Evolutionary conservation across 129 eudicot species (phyloP), one percentile per base, ranked within the genome.

Genomic region (Centaurea solstitialis): DNA sequence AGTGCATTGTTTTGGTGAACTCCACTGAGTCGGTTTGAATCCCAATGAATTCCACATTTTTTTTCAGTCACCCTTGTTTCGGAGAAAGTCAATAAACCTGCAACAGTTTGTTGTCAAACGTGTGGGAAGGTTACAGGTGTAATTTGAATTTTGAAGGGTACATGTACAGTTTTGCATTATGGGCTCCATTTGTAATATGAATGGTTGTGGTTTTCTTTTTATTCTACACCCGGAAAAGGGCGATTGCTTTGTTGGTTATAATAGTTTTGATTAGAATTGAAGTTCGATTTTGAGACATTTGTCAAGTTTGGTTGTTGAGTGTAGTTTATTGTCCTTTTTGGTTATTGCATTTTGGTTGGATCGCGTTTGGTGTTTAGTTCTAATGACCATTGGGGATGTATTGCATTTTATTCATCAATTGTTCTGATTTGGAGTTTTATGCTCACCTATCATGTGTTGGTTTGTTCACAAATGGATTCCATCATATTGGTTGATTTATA

Each of bases 1-100:
- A 62, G 74, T 71, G 69, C 57, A 77, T 83, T 71, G 73, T 83
- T 79, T 77, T 77, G 17, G 35, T 76, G 38, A 53, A 15, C 33
- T 72, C 84, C 74, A 59, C 41, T 72, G 8, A n/a, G 50, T 33
- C 13, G 22, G 26, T 69, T 69, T 70, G 26, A 76, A 33, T 70
- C 22, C 47, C 47, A 1, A 20, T 67, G 40, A 66, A 41, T 70
- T 70, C 81, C 78, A 76, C 86, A 82, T 69, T 70, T 21, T 64
- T 50, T 70, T 59, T 9, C 28, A 26, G 30, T 8, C 65, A 20
- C 38, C 26, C 26, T 64, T 22, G 30, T 64, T n/a, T 8, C 3
- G n/a, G n/a, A 57, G 22, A 17, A 17, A 57, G 22, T 57, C 65
- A 57, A 57, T 57, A 57, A 57, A 5, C 65, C 65, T n/a, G 18